Evolutionary conservation across 2,329 filamentous ascomycete species (phyloP).

Genomic region (Fusarium poae): DNA sequence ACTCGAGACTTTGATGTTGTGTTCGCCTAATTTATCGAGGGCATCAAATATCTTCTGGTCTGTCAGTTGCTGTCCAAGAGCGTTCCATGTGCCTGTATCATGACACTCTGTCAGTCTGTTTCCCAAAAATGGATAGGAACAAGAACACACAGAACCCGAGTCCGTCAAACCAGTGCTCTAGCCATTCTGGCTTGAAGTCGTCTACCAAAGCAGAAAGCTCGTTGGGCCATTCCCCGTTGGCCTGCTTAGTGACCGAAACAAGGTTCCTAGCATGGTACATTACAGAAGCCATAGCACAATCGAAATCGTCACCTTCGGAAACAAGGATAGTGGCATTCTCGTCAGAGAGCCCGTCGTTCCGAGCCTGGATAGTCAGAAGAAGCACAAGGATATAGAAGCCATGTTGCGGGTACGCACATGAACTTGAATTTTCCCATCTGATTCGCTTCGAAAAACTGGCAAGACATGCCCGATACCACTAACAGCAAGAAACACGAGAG

Average conservation of each 20-base stretch:
- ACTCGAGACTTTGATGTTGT: slow-evolving; percentile 82
- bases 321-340: slow-evolving; percentile 74
- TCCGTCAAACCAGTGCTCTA: slow-evolving; percentile 91
- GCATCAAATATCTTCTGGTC: slow-evolving; percentile 84
- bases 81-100: slow-evolving; percentile 85
- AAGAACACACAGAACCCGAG: slow-evolving; percentile 82
- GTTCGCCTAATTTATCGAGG: slow-evolving; percentile 75
- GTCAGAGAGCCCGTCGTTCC: slow-evolving; percentile 73
- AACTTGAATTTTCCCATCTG: slow-evolving; percentile 74
- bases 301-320: slow-evolving; percentile 78
- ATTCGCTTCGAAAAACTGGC: slow-evolving; percentile 75
- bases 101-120: slow-evolving; percentile 31
- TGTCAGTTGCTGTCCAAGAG: slow-evolving; percentile 83
- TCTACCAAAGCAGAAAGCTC: slow-evolving; percentile 62
- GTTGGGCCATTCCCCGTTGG: slow-evolving; percentile 58
- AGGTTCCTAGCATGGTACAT: slow-evolving; percentile 86
- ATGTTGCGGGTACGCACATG: slow-evolving; percentile 60
- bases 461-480: slow-evolving; percentile 79
- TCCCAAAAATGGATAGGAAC: neutral
- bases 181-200: slow-evolving; percentile 73
- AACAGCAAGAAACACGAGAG: slow-evolving; percentile 82
- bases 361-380: slow-evolving; percentile 57
- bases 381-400: neutral
- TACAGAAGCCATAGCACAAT: slow-evolving; percentile 80
- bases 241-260: slow-evolving; percentile 56